Evolutionary conservation across 1,139 yeast genomes (phyloP).

Genomic region (Pneumocystis canis): DNA sequence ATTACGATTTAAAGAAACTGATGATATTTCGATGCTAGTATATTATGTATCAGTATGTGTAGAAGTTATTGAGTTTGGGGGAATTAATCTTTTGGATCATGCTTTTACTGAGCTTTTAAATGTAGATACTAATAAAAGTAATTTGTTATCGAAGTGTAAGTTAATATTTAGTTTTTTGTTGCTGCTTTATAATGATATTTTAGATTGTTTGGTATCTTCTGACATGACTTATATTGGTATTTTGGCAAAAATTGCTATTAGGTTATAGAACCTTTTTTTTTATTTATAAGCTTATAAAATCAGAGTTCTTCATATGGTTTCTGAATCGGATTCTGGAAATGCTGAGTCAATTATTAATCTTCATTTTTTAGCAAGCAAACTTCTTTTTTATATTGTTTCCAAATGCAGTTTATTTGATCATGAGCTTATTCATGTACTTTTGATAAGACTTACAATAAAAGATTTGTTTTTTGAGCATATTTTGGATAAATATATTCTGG

Average conservation of each 20-base stretch:
- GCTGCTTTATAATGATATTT: not conserved
- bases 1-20: not conserved
- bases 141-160: not conserved
- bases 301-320: not conserved
- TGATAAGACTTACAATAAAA: not conserved
- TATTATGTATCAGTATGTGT: not conserved
- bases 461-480: not conserved
- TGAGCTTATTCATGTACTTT: not conserved
- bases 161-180: not conserved
- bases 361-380: not conserved
- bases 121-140: not conserved
- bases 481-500: not conserved
- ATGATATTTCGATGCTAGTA: not conserved
- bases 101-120: not conserved
- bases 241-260: not conserved
- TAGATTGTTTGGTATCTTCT: not conserved
- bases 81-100: not conserved
- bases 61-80: not conserved
- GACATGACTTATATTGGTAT: not conserved
- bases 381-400: not conserved
- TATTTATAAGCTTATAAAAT: not conserved
- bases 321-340: not conserved
- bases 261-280: not conserved
- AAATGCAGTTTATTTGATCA: not conserved
- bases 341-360: not conserved